Conservation (phyloP, 768 basidiomycete species). For the Boletellus sp. region DNA sequence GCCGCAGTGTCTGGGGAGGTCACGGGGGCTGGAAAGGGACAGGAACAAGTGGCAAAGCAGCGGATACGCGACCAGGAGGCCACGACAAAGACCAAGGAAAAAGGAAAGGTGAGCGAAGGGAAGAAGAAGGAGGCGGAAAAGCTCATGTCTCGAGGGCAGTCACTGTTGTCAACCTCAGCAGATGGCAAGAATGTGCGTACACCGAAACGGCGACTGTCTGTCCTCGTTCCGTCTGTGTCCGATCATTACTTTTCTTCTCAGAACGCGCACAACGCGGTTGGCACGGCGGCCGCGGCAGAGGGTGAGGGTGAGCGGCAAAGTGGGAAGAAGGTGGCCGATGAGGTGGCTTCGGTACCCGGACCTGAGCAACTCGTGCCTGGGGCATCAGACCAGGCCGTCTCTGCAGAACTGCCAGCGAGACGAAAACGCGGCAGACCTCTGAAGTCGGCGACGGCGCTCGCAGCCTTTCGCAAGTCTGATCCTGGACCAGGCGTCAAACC, state of each 20-base stretch:
- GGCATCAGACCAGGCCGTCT: slow-evolving; percentile 18
- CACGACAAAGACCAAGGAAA: slow-evolving; percentile 1
- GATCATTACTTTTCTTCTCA: slow-evolving; percentile 25
- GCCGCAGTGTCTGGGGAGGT: not conserved
- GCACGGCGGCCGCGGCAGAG: not conserved
- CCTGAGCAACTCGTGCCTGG: slow-evolving; percentile 13
- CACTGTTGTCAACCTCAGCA: slow-evolving; percentile 7
- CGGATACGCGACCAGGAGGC: not conserved
- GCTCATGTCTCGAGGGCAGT: not conserved
- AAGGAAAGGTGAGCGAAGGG: not conserved
- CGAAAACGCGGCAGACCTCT: slow-evolving; percentile 18
- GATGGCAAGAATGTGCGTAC: not conserved
- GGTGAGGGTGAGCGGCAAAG: not conserved
- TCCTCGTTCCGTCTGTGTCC: slow-evolving; percentile 26
- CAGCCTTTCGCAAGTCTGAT: slow-evolving; percentile 2
- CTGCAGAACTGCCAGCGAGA: slow-evolving; percentile 21
- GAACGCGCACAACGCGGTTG: not conserved
- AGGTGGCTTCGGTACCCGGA: not conserved
- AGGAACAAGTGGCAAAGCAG: not conserved
- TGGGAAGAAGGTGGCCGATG: not conserved
- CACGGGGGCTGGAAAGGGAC: not conserved
- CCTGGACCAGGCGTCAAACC: not conserved
- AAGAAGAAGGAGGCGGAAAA: not conserved
- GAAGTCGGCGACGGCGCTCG: not conserved
- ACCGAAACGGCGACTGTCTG: slow-evolving; percentile 25